Conservation (phyloP, 495 filamentous ascomycete species). For the Bombardia bombarda region DNA sequence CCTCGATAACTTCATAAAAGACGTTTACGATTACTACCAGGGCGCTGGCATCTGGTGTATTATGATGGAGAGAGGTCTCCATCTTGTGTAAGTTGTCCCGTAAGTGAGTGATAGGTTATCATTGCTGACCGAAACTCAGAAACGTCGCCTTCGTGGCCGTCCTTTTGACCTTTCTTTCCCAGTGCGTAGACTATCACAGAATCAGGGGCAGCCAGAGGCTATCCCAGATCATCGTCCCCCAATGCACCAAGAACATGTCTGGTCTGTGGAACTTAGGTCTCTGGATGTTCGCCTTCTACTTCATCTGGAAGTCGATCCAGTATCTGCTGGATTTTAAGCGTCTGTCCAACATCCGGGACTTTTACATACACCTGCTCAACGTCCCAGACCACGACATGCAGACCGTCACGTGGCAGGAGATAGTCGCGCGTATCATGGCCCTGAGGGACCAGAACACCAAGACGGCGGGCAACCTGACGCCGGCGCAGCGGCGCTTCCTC, state of each 20-base stretch:
- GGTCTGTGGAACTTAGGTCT: slow-evolving; percentile 66
- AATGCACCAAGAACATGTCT: slow-evolving; percentile 86
- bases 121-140: slow-evolving; percentile 19
- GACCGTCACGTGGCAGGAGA: slow-evolving; percentile 91
- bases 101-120: slow-evolving; percentile 1
- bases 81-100: slow-evolving; percentile 56
- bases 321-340: slow-evolving; percentile 67
- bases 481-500: slow-evolving; percentile 53
- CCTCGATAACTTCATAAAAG: slow-evolving; percentile 79
- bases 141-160: slow-evolving; percentile 69
- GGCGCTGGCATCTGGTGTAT: slow-evolving; percentile 90
- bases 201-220: slow-evolving; percentile 68
- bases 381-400: slow-evolving; percentile 91
- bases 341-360: slow-evolving; percentile 74
- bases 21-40: slow-evolving; percentile 86
- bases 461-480: slow-evolving; percentile 57
- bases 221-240: slow-evolving; percentile 66
- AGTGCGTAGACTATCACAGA: slow-evolving; percentile 76
- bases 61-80: slow-evolving; percentile 57
- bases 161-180: slow-evolving; percentile 76
- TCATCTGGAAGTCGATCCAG: slow-evolving; percentile 70
- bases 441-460: slow-evolving; percentile 79
- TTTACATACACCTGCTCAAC: slow-evolving; percentile 77
- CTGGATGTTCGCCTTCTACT: slow-evolving; percentile 84
- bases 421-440: slow-evolving; percentile 82